Percentiles rank a stretch among this genome's conserved stretches.
These are phyloP conservation scores for Boletus rubroflammeus DNA, from an alignment of 768 basidiomycete species.

Conservation along the genomic window DNA sequence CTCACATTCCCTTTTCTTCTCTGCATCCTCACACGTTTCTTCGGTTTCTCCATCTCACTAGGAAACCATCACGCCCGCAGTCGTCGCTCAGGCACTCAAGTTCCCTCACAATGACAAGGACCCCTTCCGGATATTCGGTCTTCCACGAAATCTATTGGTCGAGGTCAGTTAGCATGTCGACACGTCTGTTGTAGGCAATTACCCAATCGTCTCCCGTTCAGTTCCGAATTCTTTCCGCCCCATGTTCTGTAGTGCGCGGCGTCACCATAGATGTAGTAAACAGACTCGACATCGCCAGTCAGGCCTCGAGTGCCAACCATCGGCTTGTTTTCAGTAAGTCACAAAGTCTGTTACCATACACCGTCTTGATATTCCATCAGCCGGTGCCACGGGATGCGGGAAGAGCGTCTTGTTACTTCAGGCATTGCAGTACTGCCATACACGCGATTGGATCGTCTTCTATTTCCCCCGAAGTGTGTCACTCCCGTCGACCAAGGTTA, in stretches of 20 bases:
- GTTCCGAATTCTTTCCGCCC: slow-evolving; percentile 68
- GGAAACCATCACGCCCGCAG: slow-evolving; percentile 32
- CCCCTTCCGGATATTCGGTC: slow-evolving; percentile 61
- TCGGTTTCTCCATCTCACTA: slow-evolving; percentile 2
- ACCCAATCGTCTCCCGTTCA: slow-evolving; percentile 23
- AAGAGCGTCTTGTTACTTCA: slow-evolving; percentile 81
- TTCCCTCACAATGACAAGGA: slow-evolving; percentile 45
- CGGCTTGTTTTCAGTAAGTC: slow-evolving; percentile 65
- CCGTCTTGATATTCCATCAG: slow-evolving; percentile 34
- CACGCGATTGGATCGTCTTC: slow-evolving; percentile 73
- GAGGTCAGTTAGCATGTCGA: slow-evolving; percentile 50
- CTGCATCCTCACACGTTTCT: background rate
- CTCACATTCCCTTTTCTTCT: background rate
- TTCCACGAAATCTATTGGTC: slow-evolving; percentile 64
- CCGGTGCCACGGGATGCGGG: slow-evolving; percentile 72
- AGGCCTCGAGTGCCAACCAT: slow-evolving; percentile 46
- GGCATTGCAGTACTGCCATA: slow-evolving; percentile 61
- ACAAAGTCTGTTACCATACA: background rate
- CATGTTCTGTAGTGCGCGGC: slow-evolving; percentile 69
- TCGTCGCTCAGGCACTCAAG: slow-evolving; percentile 44
- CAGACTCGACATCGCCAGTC: slow-evolving; percentile 48
- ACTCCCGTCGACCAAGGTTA: background rate
- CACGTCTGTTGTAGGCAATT: background rate
- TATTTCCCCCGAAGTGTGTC: slow-evolving; percentile 76
- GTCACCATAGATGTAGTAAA: slow-evolving; percentile 57